Evolutionary conservation across 768 basidiomycete genomes (phyloP).

Genomic region (Tricholoma flavovirens): DNA sequence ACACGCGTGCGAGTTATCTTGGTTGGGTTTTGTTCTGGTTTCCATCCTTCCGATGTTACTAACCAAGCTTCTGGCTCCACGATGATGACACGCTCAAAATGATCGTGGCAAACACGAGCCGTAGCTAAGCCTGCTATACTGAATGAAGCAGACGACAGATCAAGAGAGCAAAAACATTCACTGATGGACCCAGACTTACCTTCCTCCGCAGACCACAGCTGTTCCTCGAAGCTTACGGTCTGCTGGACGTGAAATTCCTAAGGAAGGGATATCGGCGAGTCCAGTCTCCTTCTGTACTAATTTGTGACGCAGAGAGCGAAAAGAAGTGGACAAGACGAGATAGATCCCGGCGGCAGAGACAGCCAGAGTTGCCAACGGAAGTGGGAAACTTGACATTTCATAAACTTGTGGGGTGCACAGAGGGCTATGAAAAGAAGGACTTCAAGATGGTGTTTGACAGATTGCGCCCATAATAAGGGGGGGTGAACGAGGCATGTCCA

Average conservation of each 20-base stretch:
- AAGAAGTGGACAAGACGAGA: not conserved
- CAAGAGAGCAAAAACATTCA: not conserved
- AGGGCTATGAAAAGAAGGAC: not conserved
- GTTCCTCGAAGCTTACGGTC: not conserved
- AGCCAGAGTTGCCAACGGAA: not conserved
- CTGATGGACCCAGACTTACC: not conserved
- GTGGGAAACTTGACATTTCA: not conserved
- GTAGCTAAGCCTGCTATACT: constrained; percentile 28
- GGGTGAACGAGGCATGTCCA: not conserved
- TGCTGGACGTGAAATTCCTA: not conserved
- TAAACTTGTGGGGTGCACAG: not conserved
- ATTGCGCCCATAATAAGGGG: not conserved
- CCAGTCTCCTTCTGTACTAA: not conserved
- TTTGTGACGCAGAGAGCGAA: not conserved
- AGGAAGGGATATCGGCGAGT: not conserved
- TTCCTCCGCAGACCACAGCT: not conserved
- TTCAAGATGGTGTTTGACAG: not conserved
- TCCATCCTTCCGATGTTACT: constrained; percentile 15
- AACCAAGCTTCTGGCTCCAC: constrained; percentile 27
- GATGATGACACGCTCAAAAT: constrained; percentile 26
- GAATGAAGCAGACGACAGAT: not conserved
- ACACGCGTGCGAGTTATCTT: constrained; percentile 16
- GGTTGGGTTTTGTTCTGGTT: constrained; percentile 12
- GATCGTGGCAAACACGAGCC: constrained; percentile 26
- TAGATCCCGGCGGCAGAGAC: not conserved